Evolutionary conservation across 1,139 yeast species (phyloP).

Genomic region (Taphrina populina): DNA sequence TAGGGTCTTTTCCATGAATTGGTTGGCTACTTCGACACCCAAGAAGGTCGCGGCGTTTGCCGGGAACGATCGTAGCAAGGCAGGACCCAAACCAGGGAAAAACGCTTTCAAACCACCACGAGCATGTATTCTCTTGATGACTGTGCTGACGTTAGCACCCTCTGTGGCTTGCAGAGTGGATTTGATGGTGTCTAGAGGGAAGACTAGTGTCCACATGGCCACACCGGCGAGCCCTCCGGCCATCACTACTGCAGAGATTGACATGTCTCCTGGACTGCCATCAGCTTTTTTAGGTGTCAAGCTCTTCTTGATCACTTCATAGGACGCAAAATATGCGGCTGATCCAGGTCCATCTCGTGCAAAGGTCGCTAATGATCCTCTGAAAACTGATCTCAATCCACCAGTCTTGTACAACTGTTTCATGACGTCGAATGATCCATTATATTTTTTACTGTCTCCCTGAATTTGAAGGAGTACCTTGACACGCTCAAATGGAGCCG

Average conservation of each 20-base stretch:
- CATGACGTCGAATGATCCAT: conserved; percentile 61
- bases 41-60: conserved; percentile 97
- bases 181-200: conserved; percentile 95
- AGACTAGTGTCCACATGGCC: conserved; percentile 93
- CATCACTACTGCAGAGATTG: conserved; percentile 79
- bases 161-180: conserved; percentile 62
- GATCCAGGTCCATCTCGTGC: conserved; percentile 99
- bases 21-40: conserved; percentile 87
- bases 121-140: conserved; percentile 61
- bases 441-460: conserved; percentile 48
- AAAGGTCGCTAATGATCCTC: conserved; percentile 87
- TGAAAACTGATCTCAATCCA: conserved; percentile 79
- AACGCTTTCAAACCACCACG: conserved; percentile 85
- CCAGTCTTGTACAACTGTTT: conserved; percentile 73
- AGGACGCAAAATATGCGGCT: conserved; percentile 94
- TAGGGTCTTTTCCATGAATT: conserved; percentile 50
- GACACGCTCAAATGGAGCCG: conserved; percentile 95
- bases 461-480: conserved; percentile 90
- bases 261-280: conserved; percentile 69
- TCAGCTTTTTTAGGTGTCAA: conserved; percentile 56
- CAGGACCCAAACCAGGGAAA: conserved; percentile 98
- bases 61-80: conserved; percentile 90
- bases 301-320: conserved; percentile 70
- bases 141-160: conserved; percentile 61
- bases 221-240: conserved; percentile 97